These are phyloP conservation scores for Linnemannia schmuckeri DNA, from an alignment of 192 early-diverging fungal species.

Conservation along the genomic window DNA sequence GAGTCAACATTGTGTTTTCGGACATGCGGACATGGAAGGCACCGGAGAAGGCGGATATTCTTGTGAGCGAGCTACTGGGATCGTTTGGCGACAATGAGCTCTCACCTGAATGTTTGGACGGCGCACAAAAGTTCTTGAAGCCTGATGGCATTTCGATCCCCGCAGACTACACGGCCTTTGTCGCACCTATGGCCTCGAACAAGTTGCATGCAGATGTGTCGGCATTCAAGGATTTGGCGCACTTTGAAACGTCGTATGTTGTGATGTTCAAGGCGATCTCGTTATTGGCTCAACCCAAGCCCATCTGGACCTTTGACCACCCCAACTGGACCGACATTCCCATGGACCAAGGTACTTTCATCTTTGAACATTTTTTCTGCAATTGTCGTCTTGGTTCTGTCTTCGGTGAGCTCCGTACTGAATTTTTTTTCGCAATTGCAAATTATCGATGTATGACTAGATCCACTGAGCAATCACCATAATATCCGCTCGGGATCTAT, in stretches of 20 bases:
- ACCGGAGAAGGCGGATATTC: constrained; percentile 85
- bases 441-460: not conserved
- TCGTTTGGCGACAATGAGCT: constrained; percentile 99
- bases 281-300: constrained; percentile 75
- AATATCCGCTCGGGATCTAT: constrained; percentile 74
- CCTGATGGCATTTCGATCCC: constrained; percentile 93
- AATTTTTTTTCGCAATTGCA: not conserved
- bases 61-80: constrained; percentile 96
- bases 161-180: constrained; percentile 83
- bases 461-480: constrained; percentile 78
- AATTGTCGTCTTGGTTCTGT: not conserved
- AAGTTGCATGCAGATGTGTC: constrained; percentile 84
- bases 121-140: constrained; percentile 85
- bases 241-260: constrained; percentile 96
- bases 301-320: constrained; percentile 88
- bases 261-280: constrained; percentile 90
- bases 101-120: constrained; percentile 98
- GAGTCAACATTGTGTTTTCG: constrained; percentile 84
- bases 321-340: constrained; percentile 64
- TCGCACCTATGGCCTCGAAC: constrained; percentile 89
- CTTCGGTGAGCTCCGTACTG: not conserved
- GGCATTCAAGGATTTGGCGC: constrained; percentile 71
- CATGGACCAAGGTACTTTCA: constrained; percentile 46
- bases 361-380: not conserved
- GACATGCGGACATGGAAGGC: constrained; percentile 93